phyloP scores from a whole-genome alignment of 139 green algal species.

The Dunaliella sp. region DNA sequence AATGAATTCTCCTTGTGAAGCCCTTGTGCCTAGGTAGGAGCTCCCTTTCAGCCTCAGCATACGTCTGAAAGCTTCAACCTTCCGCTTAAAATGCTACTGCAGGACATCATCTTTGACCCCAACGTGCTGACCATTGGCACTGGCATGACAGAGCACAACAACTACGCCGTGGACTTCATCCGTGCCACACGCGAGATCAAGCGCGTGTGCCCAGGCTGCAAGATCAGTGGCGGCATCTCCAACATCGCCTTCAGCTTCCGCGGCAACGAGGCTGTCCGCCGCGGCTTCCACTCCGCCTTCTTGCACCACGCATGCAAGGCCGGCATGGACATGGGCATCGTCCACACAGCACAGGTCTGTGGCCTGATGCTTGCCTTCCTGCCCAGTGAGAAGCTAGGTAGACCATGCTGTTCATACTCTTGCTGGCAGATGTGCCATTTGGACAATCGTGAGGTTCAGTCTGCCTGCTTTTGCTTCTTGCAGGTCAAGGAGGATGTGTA shows the following conservation, averaged over 20 bases:
- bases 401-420: too few relatives aligned
- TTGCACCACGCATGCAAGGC: constrained; percentile 91
- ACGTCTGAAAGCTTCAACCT: too few relatives aligned
- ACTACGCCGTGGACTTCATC: constrained; percentile 99
- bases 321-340: constrained; percentile 99
- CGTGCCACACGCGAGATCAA: constrained; percentile 93
- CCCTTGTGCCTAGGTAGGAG: too few relatives aligned
- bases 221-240: constrained; percentile 95
- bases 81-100: too few relatives aligned
- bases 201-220: constrained; percentile 89
- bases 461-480: too few relatives aligned
- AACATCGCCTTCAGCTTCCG: constrained; percentile 99
- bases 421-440: too few relatives aligned
- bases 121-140: constrained; percentile 99
- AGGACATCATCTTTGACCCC: constrained; percentile 99
- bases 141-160: constrained; percentile 97
- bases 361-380: neutral
- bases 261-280: constrained; percentile 93
- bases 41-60: too few relatives aligned
- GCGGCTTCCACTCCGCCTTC: constrained; percentile 93
- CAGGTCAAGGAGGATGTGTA: constrained; percentile 90
- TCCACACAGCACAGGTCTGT: constrained; percentile 81
- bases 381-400: too few relatives aligned
- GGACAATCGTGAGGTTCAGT: too few relatives aligned
- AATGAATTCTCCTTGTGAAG: too few relatives aligned